Conservation (phyloP, 2,329 filamentous ascomycete genomes). For the Harringtonia aguacate region DNA sequence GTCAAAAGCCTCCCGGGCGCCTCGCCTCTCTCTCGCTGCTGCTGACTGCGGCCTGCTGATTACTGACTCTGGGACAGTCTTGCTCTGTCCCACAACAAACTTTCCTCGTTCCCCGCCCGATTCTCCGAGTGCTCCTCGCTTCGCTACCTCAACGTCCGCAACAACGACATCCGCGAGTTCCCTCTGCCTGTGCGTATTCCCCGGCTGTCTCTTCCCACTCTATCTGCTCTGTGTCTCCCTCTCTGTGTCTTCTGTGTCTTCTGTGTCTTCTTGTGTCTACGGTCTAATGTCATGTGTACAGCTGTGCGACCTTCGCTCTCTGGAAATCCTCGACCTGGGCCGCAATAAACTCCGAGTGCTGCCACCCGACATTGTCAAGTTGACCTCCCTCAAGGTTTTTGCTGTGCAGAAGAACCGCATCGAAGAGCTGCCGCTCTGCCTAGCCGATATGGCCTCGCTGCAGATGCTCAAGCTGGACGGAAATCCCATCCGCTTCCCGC, state of each 20-base stretch:
- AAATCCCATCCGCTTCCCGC: slow-evolving; percentile 75
- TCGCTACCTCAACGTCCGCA: slow-evolving; percentile 70
- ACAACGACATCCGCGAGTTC: slow-evolving; percentile 60
- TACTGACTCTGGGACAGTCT: too few species aligned
- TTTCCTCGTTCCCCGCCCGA: slow-evolving; percentile 56
- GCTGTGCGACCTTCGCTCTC: slow-evolving; percentile 75
- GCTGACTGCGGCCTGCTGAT: too few species aligned
- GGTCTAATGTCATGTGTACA: slow-evolving; percentile 23
- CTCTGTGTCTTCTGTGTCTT: background rate
- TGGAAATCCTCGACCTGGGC: slow-evolving; percentile 89
- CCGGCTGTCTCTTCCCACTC: background rate
- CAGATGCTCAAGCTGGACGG: slow-evolving; percentile 84
- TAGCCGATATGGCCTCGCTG: slow-evolving; percentile 83
- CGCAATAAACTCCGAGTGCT: slow-evolving; percentile 73
- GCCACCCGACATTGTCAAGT: slow-evolving; percentile 66
- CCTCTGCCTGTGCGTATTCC: slow-evolving; percentile 38
- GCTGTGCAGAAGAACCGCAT: slow-evolving; percentile 82
- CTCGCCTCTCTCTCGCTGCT: background rate
- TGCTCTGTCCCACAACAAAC: slow-evolving; percentile 70
- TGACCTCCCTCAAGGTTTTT: slow-evolving; percentile 80
- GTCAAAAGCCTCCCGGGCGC: slow-evolving; percentile 13
- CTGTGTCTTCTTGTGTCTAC: background rate
- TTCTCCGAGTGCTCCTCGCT: slow-evolving; percentile 69
- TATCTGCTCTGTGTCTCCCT: background rate
- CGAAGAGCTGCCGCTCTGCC: slow-evolving; percentile 67